Conservation (phyloP, 306 rosid species). For the Canavalia ensiformis region DNA sequence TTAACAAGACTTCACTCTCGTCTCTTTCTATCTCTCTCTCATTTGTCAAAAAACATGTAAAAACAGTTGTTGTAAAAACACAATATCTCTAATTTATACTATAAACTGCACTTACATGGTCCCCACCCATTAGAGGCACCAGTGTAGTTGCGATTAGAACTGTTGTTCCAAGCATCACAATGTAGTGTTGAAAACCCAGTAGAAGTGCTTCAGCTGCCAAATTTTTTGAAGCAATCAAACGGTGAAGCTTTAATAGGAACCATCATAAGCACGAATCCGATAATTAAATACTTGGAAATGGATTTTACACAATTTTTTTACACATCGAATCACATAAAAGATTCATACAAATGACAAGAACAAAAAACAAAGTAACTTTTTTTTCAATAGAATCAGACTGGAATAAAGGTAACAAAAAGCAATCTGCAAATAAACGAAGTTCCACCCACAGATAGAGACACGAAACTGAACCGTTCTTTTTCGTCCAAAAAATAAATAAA, state of each 20-base stretch:
- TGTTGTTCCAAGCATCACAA: conserved; percentile 95
- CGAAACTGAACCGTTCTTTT: background rate
- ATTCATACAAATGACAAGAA: conserved; percentile 40
- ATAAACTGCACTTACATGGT: conserved; percentile 65
- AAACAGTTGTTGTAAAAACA: too few species aligned
- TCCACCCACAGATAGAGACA: conserved; percentile 36
- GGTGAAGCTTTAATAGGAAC: background rate
- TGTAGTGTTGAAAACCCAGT: conserved; percentile 92
- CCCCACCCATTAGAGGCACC: conserved; percentile 95
- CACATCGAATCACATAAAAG: conserved; percentile 30
- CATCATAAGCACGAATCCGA: conserved; percentile 12
- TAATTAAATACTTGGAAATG: conserved; percentile 4
- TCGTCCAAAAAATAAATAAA: background rate
- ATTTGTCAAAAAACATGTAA: too few species aligned
- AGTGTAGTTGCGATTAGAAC: conserved; percentile 76
- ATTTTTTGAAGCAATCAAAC: conserved; percentile 8
- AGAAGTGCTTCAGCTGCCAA: conserved; percentile 72
- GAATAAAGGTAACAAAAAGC: conserved; percentile 50
- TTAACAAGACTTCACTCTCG: too few species aligned
- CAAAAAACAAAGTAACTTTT: conserved; percentile 39
- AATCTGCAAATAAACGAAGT: conserved; percentile 40
- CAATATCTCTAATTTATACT: background rate
- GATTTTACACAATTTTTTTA: background rate
- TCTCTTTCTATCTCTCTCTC: too few species aligned
- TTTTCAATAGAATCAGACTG: conserved; percentile 40